Percentiles rank a stretch among this genome's conserved stretches.
These are phyloP conservation scores for Hibiscus syriacus DNA, from an alignment of 345 rosid species.

Conservation along the genomic window DNA sequence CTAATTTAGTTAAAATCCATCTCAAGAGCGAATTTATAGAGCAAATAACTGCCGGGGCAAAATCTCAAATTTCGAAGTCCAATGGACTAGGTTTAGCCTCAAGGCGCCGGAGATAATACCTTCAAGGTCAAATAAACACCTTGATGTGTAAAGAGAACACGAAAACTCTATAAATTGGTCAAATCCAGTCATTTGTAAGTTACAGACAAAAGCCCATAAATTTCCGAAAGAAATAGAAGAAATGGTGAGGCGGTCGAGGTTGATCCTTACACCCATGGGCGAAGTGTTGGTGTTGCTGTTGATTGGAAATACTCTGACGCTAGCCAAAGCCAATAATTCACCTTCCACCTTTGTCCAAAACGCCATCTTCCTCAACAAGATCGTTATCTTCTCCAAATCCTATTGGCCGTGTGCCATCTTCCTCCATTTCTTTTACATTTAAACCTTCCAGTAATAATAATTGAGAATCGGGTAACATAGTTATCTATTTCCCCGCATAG, in stretches of 20 bases:
- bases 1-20: too few relatives aligned
- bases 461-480: too few relatives aligned
- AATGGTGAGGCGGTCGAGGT: not conserved
- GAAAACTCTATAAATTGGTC: not conserved
- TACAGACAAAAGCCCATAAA: not conserved
- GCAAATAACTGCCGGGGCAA: too few relatives aligned
- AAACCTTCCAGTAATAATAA: too few relatives aligned
- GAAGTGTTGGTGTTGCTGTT: constrained; percentile 12
- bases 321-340: constrained; percentile 44
- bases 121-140: too few relatives aligned
- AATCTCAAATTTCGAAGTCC: too few relatives aligned
- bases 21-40: too few relatives aligned
- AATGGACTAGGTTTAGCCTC: too few relatives aligned
- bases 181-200: not conserved
- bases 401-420: constrained; percentile 68
- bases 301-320: constrained; percentile 15
- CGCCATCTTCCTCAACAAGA: constrained; percentile 70
- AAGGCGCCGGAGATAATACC: too few relatives aligned
- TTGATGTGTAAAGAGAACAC: not conserved
- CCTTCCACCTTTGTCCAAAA: constrained; percentile 74
- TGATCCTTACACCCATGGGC: not conserved
- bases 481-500: too few relatives aligned
- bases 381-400: constrained; percentile 89
- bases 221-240: not conserved
- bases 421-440: not conserved